phyloP scores from a whole-genome alignment of 768 basidiomycete genomes.

The Cyclocybe aegerita region DNA sequence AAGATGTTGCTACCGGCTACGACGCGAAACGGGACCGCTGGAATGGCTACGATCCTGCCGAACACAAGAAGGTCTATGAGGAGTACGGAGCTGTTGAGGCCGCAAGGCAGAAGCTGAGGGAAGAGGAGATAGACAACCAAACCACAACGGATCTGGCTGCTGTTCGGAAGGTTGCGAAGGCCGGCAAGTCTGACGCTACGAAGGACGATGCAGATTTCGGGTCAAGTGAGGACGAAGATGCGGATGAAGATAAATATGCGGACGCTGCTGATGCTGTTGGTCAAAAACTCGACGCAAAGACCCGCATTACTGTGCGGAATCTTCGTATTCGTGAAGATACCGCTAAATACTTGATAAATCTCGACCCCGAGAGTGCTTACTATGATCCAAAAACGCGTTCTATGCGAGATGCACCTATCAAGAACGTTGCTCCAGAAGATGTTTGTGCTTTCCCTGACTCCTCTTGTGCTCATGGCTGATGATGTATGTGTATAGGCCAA shows the following conservation, averaged over 20 bases:
- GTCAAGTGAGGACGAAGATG: constrained; percentile 93
- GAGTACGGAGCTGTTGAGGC: constrained; percentile 94
- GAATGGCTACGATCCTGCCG: constrained; percentile 95
- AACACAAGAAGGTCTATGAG: constrained; percentile 85
- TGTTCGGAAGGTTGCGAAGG: constrained; percentile 94
- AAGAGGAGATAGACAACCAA: constrained; percentile 98
- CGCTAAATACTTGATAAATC: constrained; percentile 96
- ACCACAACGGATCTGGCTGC: constrained; percentile 90
- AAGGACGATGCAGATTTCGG: constrained; percentile 89
- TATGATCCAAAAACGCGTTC: constrained; percentile 99
- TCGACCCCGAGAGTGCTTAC: constrained; percentile 94
- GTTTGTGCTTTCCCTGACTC: constrained; percentile 42
- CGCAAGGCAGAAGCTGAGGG: constrained; percentile 85
- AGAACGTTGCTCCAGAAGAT: constrained; percentile 80
- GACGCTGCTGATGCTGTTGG: constrained; percentile 98
- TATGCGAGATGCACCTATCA: constrained; percentile 94
- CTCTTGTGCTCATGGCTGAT: background rate
- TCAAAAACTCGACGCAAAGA: constrained; percentile 97
- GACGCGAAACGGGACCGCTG: constrained; percentile 96
- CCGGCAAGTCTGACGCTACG: constrained; percentile 70
- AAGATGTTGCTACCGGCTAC: constrained; percentile 75
- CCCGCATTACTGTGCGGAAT: constrained; percentile 96
- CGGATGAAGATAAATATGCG: constrained; percentile 97
- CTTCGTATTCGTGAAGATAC: constrained; percentile 98
- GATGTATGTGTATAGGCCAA: constrained; percentile 49